A percentile compares a stretch with the other conserved stretches of the same genome.
phyloP scores from a whole-genome alignment of 805 yeast genomes.

The Metschnikowia aberdeeniae region DNA sequence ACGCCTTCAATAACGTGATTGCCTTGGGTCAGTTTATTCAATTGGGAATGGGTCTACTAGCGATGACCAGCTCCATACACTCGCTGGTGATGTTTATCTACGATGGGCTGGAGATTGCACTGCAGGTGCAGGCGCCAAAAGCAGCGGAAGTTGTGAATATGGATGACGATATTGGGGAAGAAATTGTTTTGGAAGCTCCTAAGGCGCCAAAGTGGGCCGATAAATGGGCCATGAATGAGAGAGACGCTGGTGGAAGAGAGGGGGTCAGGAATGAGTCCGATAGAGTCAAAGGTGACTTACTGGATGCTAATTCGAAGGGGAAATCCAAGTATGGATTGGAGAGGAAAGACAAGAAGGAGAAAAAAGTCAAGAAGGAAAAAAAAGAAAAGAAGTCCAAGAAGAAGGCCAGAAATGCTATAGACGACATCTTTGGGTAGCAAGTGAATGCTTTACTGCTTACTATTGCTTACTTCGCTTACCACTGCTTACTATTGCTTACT shows the following conservation, averaged over 20 bases:
- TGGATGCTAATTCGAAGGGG: too few relatives aligned
- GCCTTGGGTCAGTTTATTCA: conserved; percentile 75
- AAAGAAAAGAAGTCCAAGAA: conserved; percentile 12
- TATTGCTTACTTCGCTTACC: too few relatives aligned
- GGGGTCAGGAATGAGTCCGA: too few relatives aligned
- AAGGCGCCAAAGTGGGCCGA: not conserved
- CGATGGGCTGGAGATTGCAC: conserved; percentile 9
- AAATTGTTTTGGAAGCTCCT: conserved; percentile 3
- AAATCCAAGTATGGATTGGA: not conserved
- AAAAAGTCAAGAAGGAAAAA: conserved; percentile 10
- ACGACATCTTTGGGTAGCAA: conserved; percentile 63
- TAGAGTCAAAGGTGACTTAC: too few relatives aligned
- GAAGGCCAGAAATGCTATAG: conserved; percentile 52
- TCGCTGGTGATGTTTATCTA: conserved; percentile 16
- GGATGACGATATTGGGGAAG: conserved; percentile 18
- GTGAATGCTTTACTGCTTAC: too few relatives aligned
- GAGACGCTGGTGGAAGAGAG: too few relatives aligned
- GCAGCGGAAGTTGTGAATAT: not conserved
- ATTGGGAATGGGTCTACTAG: conserved; percentile 67
- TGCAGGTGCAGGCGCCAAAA: not conserved
- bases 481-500: too few relatives aligned
- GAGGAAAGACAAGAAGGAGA: conserved; percentile 18
- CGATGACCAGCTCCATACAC: conserved; percentile 46
- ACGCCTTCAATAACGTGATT: conserved; percentile 61
- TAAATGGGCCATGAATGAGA: too few relatives aligned